Percentiles rank a stretch among this genome's conserved stretches.
phyloP scores from a whole-genome alignment of 371 early-diverging fungal genomes.

The Nosema muscidifuracis region DNA sequence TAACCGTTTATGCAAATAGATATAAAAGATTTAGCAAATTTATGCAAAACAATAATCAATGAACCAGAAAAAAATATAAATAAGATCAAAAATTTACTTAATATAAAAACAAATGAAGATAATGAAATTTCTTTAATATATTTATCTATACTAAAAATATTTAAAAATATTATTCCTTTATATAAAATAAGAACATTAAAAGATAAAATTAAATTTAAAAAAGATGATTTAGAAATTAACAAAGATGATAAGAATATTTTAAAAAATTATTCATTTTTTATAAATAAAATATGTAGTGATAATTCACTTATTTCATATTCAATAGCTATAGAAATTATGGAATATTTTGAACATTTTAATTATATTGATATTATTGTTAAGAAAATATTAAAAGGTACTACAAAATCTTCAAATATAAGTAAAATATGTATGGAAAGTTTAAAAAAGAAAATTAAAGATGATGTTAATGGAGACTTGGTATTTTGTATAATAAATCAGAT shows the following conservation, averaged over 20 bases:
- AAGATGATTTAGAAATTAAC: slow-evolving; percentile 23
- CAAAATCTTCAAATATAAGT: neutral
- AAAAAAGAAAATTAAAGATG: slow-evolving; percentile 14
- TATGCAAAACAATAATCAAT: slow-evolving; percentile 37
- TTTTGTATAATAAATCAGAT: slow-evolving; percentile 46
- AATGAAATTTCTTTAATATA: slow-evolving; percentile 14
- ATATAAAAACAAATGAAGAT: neutral
- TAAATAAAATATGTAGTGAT: slow-evolving; percentile 26
- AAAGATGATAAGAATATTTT: slow-evolving; percentile 33
- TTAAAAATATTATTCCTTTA: slow-evolving; percentile 47
- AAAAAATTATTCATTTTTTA: slow-evolving; percentile 33
- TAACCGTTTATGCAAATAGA: slow-evolving; percentile 11
- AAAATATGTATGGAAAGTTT: slow-evolving; percentile 36
- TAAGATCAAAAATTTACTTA: slow-evolving; percentile 10
- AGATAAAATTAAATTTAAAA: slow-evolving; percentile 40
- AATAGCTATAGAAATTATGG: slow-evolving; percentile 26
- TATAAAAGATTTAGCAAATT: slow-evolving; percentile 27
- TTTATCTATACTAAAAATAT: slow-evolving; percentile 46
- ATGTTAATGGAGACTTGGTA: slow-evolving; percentile 28
- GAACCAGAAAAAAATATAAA: slow-evolving; percentile 21
- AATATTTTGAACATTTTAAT: slow-evolving; percentile 54
- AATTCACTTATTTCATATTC: slow-evolving; percentile 11
- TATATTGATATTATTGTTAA: slow-evolving; percentile 38
- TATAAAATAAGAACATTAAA: slow-evolving; percentile 44
- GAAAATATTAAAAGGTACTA: slow-evolving; percentile 42